These are phyloP conservation scores for Cornus florida DNA, from an alignment of 148 eudicot species.

Conservation along the genomic window DNA sequence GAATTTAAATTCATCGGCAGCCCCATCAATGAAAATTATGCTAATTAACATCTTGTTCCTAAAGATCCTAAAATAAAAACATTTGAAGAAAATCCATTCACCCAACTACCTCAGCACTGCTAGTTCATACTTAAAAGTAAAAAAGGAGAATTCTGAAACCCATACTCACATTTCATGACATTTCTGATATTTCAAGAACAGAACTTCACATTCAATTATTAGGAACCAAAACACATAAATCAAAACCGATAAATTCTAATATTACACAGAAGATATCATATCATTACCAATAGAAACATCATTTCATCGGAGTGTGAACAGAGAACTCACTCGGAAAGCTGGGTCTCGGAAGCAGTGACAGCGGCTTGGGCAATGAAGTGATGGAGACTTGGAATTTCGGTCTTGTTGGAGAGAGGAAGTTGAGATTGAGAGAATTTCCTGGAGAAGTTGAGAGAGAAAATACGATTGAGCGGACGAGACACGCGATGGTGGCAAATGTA, in stretches of 20 bases:
- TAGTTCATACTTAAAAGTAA: too few relatives aligned
- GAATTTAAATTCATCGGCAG: too few relatives aligned
- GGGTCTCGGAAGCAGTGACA: conserved; percentile 35
- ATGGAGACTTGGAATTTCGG: conserved; percentile 40
- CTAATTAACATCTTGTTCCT: too few relatives aligned
- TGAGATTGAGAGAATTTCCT: conserved; percentile 40
- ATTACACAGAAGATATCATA: not conserved
- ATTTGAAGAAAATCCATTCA: too few relatives aligned
- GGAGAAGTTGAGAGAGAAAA: conserved; percentile 30
- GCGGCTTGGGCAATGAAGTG: conserved; percentile 50
- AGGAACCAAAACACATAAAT: not conserved
- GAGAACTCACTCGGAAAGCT: conserved; percentile 36
- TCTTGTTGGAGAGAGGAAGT: conserved; percentile 2
- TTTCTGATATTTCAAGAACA: not conserved
- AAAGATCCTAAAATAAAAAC: too few relatives aligned
- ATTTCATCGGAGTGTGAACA: not conserved
- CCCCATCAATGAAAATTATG: too few relatives aligned
- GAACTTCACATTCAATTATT: not conserved
- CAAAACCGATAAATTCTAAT: not conserved
- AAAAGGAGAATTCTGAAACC: not conserved
- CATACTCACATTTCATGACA: not conserved
- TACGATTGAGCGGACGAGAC: conserved; percentile 9
- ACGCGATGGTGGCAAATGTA: conserved; percentile 27
- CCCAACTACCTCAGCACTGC: too few relatives aligned
- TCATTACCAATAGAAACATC: not conserved